These are phyloP conservation scores for Globisporangium mamillatum DNA, from an alignment of 352 stramenopile genomes.

Conservation along the genomic window DNA sequence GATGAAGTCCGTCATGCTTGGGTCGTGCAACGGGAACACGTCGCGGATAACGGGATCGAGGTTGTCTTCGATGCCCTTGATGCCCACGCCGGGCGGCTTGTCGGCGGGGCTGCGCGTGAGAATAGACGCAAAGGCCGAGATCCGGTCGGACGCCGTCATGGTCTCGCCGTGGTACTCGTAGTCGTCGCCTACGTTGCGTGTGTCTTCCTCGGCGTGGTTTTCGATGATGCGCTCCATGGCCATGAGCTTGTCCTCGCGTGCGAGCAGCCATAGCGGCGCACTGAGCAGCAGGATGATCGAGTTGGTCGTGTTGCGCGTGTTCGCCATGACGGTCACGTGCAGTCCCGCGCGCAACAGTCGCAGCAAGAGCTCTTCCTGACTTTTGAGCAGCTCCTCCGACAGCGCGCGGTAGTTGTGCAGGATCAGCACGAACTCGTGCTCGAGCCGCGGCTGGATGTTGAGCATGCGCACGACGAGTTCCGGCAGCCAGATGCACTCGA, in stretches of 20 bases:
- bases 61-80: constrained; percentile 51
- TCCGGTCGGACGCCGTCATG: constrained; percentile 45
- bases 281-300: constrained; percentile 52
- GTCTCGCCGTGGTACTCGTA: constrained; percentile 55
- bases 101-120: constrained; percentile 40
- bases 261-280: constrained; percentile 52
- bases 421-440: constrained; percentile 55
- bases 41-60: constrained; percentile 46
- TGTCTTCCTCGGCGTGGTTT: constrained; percentile 55
- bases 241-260: constrained; percentile 61
- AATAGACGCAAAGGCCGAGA: constrained; percentile 53
- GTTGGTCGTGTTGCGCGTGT: constrained; percentile 44
- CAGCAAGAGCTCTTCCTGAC: constrained; percentile 39
- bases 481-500: constrained; percentile 58
- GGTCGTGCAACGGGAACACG: constrained; percentile 60
- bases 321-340: constrained; percentile 53
- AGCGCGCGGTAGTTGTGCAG: constrained; percentile 36
- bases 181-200: constrained; percentile 43
- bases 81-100: constrained; percentile 44
- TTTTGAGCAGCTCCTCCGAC: constrained; percentile 23
- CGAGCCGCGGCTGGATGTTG: constrained; percentile 56
- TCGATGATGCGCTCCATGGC: constrained; percentile 60
- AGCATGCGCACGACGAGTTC: constrained; percentile 55
- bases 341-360: constrained; percentile 41
- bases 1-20: constrained; percentile 61